Evolutionary conservation across 2,329 filamentous ascomycete species (phyloP), one percentile per base, ranked within the genome.

Genomic region (Didymosphaeria variabile): DNA sequence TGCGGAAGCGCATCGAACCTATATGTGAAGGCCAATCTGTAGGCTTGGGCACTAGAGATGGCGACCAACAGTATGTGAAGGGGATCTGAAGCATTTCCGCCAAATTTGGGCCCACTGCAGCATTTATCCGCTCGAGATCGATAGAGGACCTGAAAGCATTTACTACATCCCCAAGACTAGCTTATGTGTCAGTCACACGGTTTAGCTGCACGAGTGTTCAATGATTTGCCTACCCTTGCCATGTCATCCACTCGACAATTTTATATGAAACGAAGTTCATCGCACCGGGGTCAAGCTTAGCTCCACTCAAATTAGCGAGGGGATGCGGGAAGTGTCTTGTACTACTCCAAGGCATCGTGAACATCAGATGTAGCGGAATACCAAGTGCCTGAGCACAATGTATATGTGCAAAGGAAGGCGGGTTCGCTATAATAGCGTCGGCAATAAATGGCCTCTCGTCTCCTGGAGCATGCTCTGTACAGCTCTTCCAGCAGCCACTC

Each of bases 301-400:
- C 67, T 40, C 67, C 64, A 31, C 77, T 72, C 31, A 86, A 60
- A 66, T 85, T 85, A 0, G 83, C 83, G 53, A 86, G 66, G 0
- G 84, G 84, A 70, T 85, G 83, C 0, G 82, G 79, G 63, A 84
- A 84, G 1, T 74, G 77, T 36, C 64, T 70, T 2, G 83, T 85
- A 5, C 69, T 72, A 26, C 70, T 80, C 79, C 81, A 86, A 4
- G 84, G 84, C 83, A 86, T 86, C 0, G 73, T 77, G 55, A 77
- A 97, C 90, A 96, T 94, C 71, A 96, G 85, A 70, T 92, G 90
- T 5, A 92, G 71, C 0, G 90, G 90, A 29, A 92, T 86, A 0
- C 89, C 90, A 66, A 92, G 75, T 72, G 88, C 90, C 77, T 92
- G 88, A 0, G 90, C 90, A 61, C 89, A 85, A 69, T 92, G 90